A percentile compares a stretch with the other conserved stretches of the same genome.
phyloP scores from a whole-genome alignment of 495 filamentous ascomycete species.

The Penicillium macrosclerotiorum region DNA sequence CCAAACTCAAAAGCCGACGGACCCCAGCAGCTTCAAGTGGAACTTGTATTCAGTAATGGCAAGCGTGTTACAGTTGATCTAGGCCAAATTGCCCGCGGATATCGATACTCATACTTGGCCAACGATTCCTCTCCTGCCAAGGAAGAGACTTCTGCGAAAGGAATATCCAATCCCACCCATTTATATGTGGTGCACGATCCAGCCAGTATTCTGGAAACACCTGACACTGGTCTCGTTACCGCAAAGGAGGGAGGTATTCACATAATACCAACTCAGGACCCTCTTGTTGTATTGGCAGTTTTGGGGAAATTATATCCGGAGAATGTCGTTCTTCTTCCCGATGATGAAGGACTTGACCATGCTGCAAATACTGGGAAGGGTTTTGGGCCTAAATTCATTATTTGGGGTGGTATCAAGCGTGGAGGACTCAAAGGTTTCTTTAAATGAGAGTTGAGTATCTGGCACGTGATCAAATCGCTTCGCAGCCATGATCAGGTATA shows the following conservation, averaged over 20 bases:
- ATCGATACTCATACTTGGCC: conserved; percentile 27
- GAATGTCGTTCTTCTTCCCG: conserved; percentile 27
- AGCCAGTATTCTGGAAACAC: conserved; percentile 10
- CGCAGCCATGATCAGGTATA: too few species aligned
- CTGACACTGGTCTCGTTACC: conserved; percentile 14
- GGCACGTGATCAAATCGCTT: too few species aligned
- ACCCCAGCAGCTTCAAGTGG: conserved; percentile 13
- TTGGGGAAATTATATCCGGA: conserved; percentile 33
- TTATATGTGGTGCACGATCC: too few species aligned
- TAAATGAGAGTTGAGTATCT: too few species aligned
- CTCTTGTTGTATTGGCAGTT: conserved; percentile 22
- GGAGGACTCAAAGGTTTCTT: conserved; percentile 10
- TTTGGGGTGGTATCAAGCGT: conserved; percentile 17
- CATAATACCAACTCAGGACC: conserved; percentile 19
- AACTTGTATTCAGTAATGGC: conserved; percentile 13
- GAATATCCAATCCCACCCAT: too few species aligned
- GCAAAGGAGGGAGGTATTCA: conserved; percentile 18
- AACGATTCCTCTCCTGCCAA: too few species aligned
- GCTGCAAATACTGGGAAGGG: conserved; percentile 21
- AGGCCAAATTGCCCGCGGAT: conserved; percentile 32
- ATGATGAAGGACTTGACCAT: conserved; percentile 5
- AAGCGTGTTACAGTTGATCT: conserved; percentile 21
- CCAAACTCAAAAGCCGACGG: background rate
- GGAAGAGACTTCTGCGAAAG: too few species aligned
- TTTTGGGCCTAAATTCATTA: conserved; percentile 27